phyloP scores from a whole-genome alignment of 768 basidiomycete genomes.

The Mycena haematopus region DNA sequence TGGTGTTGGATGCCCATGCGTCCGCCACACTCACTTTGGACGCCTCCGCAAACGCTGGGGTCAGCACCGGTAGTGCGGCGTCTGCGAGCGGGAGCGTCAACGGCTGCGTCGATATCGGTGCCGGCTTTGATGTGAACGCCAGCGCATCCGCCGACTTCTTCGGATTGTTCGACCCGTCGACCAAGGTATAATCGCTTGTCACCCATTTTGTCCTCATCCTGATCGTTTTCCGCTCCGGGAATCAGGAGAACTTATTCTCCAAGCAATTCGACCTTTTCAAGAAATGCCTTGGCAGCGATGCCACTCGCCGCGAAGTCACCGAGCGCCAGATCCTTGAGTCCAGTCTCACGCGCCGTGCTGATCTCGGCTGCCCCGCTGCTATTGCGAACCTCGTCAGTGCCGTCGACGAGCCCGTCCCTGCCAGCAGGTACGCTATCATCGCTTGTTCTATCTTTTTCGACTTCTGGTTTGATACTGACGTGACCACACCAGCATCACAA shows the following conservation, averaged over 20 bases:
- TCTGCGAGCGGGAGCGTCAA: slow-evolving; percentile 26
- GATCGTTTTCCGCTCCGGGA: background rate
- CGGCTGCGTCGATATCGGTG: slow-evolving; percentile 46
- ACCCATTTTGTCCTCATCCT: slow-evolving; percentile 33
- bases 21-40: slow-evolving; percentile 34
- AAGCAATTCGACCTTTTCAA: slow-evolving; percentile 47
- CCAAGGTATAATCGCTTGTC: slow-evolving; percentile 25
- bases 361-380: slow-evolving; percentile 22
- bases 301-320: slow-evolving; percentile 11
- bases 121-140: slow-evolving; percentile 45
- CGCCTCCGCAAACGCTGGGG: slow-evolving; percentile 23
- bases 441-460: background rate
- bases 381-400: slow-evolving; percentile 18
- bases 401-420: slow-evolving; percentile 13
- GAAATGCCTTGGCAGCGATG: slow-evolving; percentile 19
- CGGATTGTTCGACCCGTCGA: slow-evolving; percentile 43
- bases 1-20: slow-evolving; percentile 38
- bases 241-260: slow-evolving; percentile 40
- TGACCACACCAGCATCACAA: background rate
- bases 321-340: background rate
- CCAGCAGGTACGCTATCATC: slow-evolving; percentile 11
- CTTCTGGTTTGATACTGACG: background rate
- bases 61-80: slow-evolving; percentile 4
- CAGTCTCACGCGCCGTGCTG: slow-evolving; percentile 16
- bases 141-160: slow-evolving; percentile 50